Evolutionary conservation across 2,329 filamentous ascomycete species (phyloP).

Genomic region (Cryphonectria naterciae): DNA sequence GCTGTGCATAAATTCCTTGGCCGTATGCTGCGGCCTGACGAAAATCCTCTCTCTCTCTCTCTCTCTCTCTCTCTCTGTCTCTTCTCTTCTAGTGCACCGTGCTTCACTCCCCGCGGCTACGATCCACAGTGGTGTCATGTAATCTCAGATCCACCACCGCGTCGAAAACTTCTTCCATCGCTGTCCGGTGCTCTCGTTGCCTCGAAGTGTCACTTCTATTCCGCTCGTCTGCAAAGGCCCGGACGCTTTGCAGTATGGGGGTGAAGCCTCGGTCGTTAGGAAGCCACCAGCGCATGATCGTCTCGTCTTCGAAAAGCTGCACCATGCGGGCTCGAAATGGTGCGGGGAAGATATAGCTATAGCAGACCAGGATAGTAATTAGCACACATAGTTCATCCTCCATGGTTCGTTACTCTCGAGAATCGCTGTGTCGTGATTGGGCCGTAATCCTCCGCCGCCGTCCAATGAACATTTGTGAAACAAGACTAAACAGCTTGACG

Average conservation of each 20-base stretch:
- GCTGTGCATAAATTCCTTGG: constrained; percentile 11
- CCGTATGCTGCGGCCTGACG: constrained; percentile 3
- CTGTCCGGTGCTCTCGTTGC: constrained; percentile 71
- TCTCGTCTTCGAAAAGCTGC: constrained; percentile 71
- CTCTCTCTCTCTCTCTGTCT: too few species aligned
- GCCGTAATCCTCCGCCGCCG: not conserved
- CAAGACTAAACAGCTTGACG: not conserved
- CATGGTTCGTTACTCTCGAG: constrained; percentile 5
- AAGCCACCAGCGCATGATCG: constrained; percentile 85
- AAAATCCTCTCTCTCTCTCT: not conserved
- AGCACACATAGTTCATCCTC: not conserved
- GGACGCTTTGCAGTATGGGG: constrained; percentile 74
- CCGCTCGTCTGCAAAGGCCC: constrained; percentile 80
- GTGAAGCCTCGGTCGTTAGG: constrained; percentile 78
- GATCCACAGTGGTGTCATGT: constrained; percentile 5
- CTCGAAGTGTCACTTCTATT: constrained; percentile 62
- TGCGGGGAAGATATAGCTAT: constrained; percentile 81
- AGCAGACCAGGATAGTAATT: constrained; percentile 9
- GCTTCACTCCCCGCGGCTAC: constrained; percentile 33
- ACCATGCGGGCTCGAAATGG: constrained; percentile 77
- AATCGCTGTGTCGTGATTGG: not conserved
- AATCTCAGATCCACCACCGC: constrained; percentile 38
- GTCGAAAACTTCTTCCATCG: constrained; percentile 75
- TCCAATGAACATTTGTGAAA: not conserved
- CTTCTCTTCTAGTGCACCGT: not conserved